A percentile compares a stretch with the other conserved stretches of the same genome.
Conservation (phyloP, 2,329 filamentous ascomycete species). For the Lecanicillium sp. region DNA sequence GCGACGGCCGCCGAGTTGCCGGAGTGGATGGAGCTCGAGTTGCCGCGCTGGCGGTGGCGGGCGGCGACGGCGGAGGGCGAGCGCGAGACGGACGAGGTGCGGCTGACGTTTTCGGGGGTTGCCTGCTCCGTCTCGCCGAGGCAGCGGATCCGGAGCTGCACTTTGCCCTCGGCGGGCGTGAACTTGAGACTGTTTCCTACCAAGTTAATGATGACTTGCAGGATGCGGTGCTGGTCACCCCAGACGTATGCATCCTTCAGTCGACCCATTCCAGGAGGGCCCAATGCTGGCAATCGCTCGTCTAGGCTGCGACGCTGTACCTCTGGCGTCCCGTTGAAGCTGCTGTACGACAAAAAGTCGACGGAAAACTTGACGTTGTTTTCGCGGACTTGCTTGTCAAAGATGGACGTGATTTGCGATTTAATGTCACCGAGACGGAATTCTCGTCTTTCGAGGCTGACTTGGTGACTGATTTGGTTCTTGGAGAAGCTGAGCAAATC, state of each 20-base stretch:
- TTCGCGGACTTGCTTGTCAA: constrained; percentile 83
- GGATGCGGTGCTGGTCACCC: constrained; percentile 83
- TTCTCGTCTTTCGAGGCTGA: constrained; percentile 77
- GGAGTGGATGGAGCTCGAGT: constrained; percentile 10
- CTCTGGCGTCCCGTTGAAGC: background rate
- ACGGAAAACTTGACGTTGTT: constrained; percentile 69
- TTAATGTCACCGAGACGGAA: constrained; percentile 77
- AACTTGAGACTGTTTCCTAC: constrained; percentile 92
- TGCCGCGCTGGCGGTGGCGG: background rate
- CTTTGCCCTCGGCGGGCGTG: constrained; percentile 68
- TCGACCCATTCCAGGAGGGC: constrained; percentile 42
- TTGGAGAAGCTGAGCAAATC: constrained; percentile 91
- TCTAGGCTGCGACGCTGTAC: constrained; percentile 3
- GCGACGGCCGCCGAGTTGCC: background rate
- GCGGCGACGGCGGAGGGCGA: background rate
- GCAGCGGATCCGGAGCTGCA: constrained; percentile 72
- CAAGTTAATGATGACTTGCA: constrained; percentile 87
- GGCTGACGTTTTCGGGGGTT: background rate
- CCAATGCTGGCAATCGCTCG: background rate
- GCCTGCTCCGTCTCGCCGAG: constrained; percentile 47
- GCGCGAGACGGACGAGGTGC: constrained; percentile 8
- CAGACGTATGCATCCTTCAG: constrained; percentile 82
- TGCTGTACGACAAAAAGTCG: constrained; percentile 41
- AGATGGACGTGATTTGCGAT: constrained; percentile 77
- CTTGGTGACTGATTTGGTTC: constrained; percentile 84